phyloP scores from a whole-genome alignment of 2,329 filamentous ascomycete genomes.

The Sclerotinia sclerotiorum region DNA sequence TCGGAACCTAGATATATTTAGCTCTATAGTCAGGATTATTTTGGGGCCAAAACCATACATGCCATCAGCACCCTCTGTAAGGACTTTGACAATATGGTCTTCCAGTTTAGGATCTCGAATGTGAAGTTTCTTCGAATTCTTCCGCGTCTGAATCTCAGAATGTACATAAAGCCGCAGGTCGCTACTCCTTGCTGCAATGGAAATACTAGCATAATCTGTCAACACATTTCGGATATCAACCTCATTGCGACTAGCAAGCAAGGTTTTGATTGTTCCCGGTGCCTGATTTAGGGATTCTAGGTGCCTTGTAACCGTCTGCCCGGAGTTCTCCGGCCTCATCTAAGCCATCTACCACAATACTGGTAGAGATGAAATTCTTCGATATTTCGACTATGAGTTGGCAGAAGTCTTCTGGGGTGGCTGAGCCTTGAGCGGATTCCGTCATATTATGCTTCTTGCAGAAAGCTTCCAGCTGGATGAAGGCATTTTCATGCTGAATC shows the following conservation, averaged over 20 bases:
- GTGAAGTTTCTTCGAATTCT: conserved; percentile 16
- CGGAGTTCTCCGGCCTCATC: conserved; percentile 34
- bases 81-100: conserved; percentile 25
- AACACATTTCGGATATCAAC: conserved; percentile 23
- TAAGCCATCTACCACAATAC: conserved; percentile 37
- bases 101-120: conserved; percentile 23
- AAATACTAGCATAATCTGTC: conserved; percentile 16
- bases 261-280: conserved; percentile 25
- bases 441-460: conserved; percentile 8
- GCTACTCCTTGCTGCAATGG: conserved; percentile 28
- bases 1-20: conserved; percentile 25
- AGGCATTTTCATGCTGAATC: conserved; percentile 34
- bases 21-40: conserved; percentile 18
- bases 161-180: conserved; percentile 30
- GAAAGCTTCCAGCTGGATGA: conserved; percentile 23
- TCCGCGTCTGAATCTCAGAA: conserved; percentile 26
- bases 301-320: conserved; percentile 19
- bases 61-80: conserved; percentile 28
- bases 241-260: conserved; percentile 27
- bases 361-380: conserved; percentile 26
- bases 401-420: conserved; percentile 16
- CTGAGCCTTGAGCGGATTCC: neutral
- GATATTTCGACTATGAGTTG: conserved; percentile 18
- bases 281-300: conserved; percentile 22
- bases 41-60: conserved; percentile 27